Evolutionary conservation across 805 yeast genomes (phyloP), one percentile per base, ranked within the genome.

Genomic region (Barnettozyma sucrosica): DNA sequence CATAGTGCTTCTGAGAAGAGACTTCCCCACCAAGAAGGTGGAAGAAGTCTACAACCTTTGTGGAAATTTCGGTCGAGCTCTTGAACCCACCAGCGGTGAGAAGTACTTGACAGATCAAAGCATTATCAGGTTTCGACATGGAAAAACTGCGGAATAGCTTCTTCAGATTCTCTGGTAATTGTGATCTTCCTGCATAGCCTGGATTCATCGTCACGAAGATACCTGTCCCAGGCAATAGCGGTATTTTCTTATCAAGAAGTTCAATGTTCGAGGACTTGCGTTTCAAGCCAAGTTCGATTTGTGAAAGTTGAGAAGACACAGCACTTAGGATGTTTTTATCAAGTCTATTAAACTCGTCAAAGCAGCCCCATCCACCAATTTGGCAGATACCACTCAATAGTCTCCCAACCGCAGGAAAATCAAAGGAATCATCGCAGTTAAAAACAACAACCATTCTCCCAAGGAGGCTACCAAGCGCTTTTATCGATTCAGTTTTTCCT

Each of bases 291-390:
- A 59, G 54, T 57, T 88, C 92, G 34, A 89, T 85, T 24, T 64
- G 68, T 53, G 85, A 95, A 23, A 92, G 74, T 56, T 83, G 88
- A 0, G 92, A 79, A 0, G 97, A 83, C 0, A 89, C 84, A 0
- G 97, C 90, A 65, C 96, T 88, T 42, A 92, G 67, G 49, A 83
- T 83, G 13, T 72, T 74, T 49, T 76, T 77, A 36, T 80, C 83
- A 26, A 92, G 72, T 51, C 98, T 72, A 59, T 92, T 92, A 59
- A 92, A 90, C 63, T 92, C 98, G 63, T 92, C 98, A 66, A 92
- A 92, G 64, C 98, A 92, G 5, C 90, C 95, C 96, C 96, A 92
- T 1, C 89, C 83, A 1, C 96, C 96, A 7, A 89, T 78, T 51
- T 81, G 81, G 50, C 90, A 82, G 9, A 89, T 70, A 41, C 98